Percentiles rank a stretch among this genome's conserved stretches.
These are phyloP conservation scores for Musa beccarii DNA, from an alignment of 176 grass and related monocot genomes.

Conservation along the genomic window DNA sequence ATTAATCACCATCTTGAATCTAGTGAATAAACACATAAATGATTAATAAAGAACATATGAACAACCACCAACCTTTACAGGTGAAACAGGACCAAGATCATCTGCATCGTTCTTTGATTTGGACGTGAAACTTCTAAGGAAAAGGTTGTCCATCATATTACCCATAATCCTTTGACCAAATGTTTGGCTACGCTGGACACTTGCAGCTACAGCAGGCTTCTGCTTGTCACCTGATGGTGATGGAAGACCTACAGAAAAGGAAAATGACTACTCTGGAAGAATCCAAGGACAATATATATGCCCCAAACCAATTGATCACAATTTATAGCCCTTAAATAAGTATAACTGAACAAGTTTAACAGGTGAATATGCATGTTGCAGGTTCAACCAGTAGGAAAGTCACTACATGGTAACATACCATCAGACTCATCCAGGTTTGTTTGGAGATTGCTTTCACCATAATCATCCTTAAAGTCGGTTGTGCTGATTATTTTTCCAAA, in stretches of 20 bases:
- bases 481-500: constrained; percentile 4
- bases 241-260: constrained; percentile 44
- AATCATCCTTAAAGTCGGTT: constrained; percentile 11
- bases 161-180: constrained; percentile 98
- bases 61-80: constrained; percentile 44
- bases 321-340: neutral
- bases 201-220: constrained; percentile 27
- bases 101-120: constrained; percentile 57
- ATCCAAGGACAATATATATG: neutral
- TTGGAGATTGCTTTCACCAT: constrained; percentile 46
- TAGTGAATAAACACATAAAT: neutral
- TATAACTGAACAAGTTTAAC: neutral
- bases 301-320: neutral
- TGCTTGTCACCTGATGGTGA: constrained; percentile 70
- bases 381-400: constrained; percentile 3
- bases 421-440: constrained; percentile 53
- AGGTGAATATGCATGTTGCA: constrained; percentile 5
- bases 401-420: constrained; percentile 38
- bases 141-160: constrained; percentile 83
- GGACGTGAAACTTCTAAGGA: constrained; percentile 80
- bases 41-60: neutral
- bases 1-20: too few relatives aligned
- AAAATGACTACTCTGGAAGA: neutral
- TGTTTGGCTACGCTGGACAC: constrained; percentile 48
- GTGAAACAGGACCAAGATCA: constrained; percentile 43